Evolutionary conservation across 148 eudicot species (phyloP), one percentile per base, ranked within the genome.

Genomic region (Rhododendron williamsianum): DNA sequence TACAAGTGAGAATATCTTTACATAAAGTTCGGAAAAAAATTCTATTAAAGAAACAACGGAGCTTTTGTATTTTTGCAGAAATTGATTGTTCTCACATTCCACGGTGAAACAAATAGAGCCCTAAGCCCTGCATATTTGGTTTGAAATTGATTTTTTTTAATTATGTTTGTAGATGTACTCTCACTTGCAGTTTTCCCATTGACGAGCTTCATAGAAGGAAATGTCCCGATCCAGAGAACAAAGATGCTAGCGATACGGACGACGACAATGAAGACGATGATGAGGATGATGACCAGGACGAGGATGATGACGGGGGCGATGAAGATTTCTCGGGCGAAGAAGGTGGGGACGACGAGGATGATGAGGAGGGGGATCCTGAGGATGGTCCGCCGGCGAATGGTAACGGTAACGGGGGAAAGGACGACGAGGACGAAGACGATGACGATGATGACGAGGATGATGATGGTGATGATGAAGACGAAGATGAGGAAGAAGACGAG

Each of bases 401-500:
- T 48, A 84, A 86, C 6, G 90, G 90, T 48, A 84, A 86, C 3
- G 86, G 72, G 48, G 88, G 81, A 3, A 76, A 86, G 81, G 85
- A 85, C 2, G 88, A 89, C 6, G 91, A 87, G 12, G 92, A 87
- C 6, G 90, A 86, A 1, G 90, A 87, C 30, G 89, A 71, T 3
- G 46, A 74, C 3, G 78, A 36, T 3, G 78, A 16, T 0, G 45
- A 73, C 3, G 78, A 33, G 1, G 43, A 36, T 74, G 78, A 35
- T 6, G 78, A 36, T 1, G 78, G 19, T 13, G 43, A 69, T 8
- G 71, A 21, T 0, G 71, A 73, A 35, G 78, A 73, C 0, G 90
- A 87, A 21, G 87, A 90, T 12, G 91, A 84, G 16, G 88, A 89
- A 0, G 90, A 89, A 43, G 92, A 87, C 3, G 89, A 88, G 21